Conservation (phyloP, 352 stramenopile genomes). For the Globisporangium iwayamae region DNA sequence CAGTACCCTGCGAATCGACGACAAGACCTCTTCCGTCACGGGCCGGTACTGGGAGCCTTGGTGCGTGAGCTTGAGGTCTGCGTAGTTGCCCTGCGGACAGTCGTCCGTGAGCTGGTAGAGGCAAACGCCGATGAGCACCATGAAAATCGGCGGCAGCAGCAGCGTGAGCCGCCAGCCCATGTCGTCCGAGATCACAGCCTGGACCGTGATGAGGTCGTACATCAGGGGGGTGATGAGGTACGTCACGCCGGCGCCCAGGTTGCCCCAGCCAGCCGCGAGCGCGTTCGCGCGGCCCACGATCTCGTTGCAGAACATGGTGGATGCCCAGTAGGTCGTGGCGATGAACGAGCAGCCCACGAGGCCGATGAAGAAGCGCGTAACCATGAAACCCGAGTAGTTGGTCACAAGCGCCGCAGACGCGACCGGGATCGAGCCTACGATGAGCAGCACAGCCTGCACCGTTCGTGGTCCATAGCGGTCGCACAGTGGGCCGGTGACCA, state of each 20-base stretch:
- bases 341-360: conserved; percentile 93
- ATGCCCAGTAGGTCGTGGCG: conserved; percentile 92
- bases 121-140: conserved; percentile 61
- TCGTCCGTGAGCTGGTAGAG: conserved; percentile 87
- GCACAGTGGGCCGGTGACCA: conserved; percentile 88
- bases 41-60: not conserved
- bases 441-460: conserved; percentile 76
- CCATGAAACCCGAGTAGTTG: conserved; percentile 61
- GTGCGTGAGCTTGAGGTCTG: conserved; percentile 41
- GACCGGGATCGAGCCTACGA: conserved; percentile 79
- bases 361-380: conserved; percentile 93
- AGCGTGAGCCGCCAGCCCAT: conserved; percentile 89
- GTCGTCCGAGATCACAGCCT: conserved; percentile 46
- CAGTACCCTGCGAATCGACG: conserved; percentile 28
- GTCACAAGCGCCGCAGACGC: conserved; percentile 82
- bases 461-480: conserved; percentile 89
- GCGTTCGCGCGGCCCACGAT: conserved; percentile 93
- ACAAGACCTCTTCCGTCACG: not conserved
- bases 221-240: conserved; percentile 87
- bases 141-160: conserved; percentile 86
- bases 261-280: conserved; percentile 90
- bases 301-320: conserved; percentile 91
- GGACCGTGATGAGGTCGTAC: conserved; percentile 83
- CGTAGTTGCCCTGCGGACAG: conserved; percentile 91
- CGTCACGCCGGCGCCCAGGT: conserved; percentile 88